phyloP scores from a whole-genome alignment of 805 yeast genomes.

The Saccharomycopsis amapae region DNA sequence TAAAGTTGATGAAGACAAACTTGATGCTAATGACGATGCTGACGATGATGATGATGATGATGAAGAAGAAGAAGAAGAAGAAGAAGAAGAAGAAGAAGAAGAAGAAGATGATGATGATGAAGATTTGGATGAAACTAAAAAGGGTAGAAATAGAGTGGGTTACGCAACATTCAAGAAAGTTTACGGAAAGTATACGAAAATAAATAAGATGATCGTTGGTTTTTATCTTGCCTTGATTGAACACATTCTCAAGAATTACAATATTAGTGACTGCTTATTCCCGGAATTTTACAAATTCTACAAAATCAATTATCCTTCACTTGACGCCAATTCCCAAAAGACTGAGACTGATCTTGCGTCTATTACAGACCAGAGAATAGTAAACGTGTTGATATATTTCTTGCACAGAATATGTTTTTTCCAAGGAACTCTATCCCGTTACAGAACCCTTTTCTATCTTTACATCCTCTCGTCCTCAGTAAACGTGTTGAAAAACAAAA shows the following conservation, averaged over 20 bases:
- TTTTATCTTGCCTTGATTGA: constrained; percentile 5
- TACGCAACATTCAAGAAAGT: constrained; percentile 9
- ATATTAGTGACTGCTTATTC: not conserved
- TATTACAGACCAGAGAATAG: not conserved
- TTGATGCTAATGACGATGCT: not conserved
- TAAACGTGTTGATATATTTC: constrained; percentile 3
- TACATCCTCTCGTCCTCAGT: constrained; percentile 6
- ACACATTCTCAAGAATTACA: constrained; percentile 5
- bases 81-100: constrained; percentile 13
- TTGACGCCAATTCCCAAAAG: not conserved
- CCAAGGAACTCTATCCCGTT: constrained; percentile 15
- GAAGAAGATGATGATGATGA: constrained; percentile 1
- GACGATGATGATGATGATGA: not conserved
- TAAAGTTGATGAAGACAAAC: not conserved
- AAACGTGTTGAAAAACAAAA: not conserved
- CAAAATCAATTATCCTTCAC: constrained; percentile 1
- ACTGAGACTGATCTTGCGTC: too few species aligned
- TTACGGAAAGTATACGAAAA: constrained; percentile 1
- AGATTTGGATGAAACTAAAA: not conserved
- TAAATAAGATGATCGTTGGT: constrained; percentile 4
- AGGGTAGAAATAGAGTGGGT: not conserved
- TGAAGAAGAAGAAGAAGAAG: not conserved
- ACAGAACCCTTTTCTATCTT: constrained; percentile 9
- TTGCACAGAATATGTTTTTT: constrained; percentile 13
- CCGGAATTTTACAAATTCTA: constrained; percentile 8